Conservation (phyloP, 805 yeast species). For the Candida rishiriensis region DNA sequence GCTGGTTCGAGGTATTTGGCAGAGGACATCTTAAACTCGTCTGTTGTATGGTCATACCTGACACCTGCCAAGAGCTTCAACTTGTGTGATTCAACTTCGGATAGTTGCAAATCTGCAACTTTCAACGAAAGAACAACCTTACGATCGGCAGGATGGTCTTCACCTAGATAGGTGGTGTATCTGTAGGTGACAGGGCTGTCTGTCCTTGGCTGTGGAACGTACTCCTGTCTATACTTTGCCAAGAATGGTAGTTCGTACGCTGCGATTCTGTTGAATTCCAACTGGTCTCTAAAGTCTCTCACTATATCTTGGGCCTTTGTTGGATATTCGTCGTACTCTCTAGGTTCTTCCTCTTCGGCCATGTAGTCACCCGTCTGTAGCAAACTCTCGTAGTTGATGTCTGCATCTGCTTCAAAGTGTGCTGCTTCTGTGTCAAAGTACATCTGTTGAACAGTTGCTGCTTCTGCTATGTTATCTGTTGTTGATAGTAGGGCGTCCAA, state of each 20-base stretch:
- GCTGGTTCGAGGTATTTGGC: conserved; percentile 69
- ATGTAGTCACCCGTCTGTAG: conserved; percentile 29
- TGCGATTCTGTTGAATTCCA: conserved; percentile 74
- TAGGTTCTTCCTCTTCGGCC: conserved; percentile 32
- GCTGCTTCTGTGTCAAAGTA: conserved; percentile 45
- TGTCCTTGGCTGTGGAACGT: conserved; percentile 41
- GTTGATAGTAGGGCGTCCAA: conserved; percentile 52
- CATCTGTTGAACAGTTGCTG: conserved; percentile 21
- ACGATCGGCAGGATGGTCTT: conserved; percentile 61
- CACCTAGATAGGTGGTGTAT: conserved; percentile 73
- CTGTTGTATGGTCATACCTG: conserved; percentile 61
- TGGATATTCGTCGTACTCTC: conserved; percentile 62
- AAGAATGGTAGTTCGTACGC: conserved; percentile 91
- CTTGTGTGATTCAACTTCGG: conserved; percentile 57
- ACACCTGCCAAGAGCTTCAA: conserved; percentile 74
- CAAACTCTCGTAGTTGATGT: conserved; percentile 39
- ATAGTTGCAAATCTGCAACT: conserved; percentile 50
- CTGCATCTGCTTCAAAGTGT: conserved; percentile 34
- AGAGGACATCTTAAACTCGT: conserved; percentile 59
- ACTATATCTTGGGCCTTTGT: conserved; percentile 67
- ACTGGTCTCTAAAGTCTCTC: conserved; percentile 66
- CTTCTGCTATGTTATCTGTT: conserved; percentile 23
- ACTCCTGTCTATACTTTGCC: conserved; percentile 68
- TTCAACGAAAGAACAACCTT: conserved; percentile 61
- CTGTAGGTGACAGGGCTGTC: conserved; percentile 59